Percentiles rank a stretch among this genome's conserved stretches.
phyloP scores from a whole-genome alignment of 116 monocot species.

The Zostera marina region DNA sequence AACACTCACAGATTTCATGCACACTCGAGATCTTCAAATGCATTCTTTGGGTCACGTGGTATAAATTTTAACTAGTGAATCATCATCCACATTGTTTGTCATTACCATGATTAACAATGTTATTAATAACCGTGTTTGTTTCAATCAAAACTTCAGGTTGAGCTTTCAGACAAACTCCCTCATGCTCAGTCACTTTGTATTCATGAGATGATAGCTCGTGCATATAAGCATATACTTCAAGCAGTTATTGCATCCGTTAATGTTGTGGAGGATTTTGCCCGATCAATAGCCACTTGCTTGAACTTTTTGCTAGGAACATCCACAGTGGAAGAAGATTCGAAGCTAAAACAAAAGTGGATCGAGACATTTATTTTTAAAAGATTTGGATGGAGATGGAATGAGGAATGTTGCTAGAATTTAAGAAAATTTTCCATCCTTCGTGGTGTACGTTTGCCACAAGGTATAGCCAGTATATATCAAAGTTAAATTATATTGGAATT shows the following conservation, averaged over 20 bases:
- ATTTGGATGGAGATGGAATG: constrained; percentile 78
- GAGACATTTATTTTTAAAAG: constrained; percentile 59
- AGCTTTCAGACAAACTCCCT: constrained; percentile 86
- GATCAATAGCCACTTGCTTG: constrained; percentile 56
- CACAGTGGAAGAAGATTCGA: constrained; percentile 20
- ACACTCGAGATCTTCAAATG: constrained; percentile 91
- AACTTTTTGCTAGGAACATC: constrained; percentile 52
- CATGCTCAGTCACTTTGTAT: constrained; percentile 90
- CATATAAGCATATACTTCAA: constrained; percentile 81
- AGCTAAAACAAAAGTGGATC: constrained; percentile 64
- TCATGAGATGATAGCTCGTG: constrained; percentile 89
- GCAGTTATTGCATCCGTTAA: constrained; percentile 76
- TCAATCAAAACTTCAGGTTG: constrained; percentile 35
- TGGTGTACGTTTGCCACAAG: constrained; percentile 96
- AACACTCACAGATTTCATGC: constrained; percentile 98
- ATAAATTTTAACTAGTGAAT: constrained; percentile 1
- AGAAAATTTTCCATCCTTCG: constrained; percentile 83
- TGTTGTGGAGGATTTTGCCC: constrained; percentile 41
- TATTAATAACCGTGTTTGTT: not conserved
- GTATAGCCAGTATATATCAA: constrained; percentile 9
- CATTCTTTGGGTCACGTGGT: constrained; percentile 79
- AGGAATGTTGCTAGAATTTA: constrained; percentile 33
- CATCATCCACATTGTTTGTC: not conserved
- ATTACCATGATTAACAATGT: too few relatives aligned
- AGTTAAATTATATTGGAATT: not conserved